Base-by-base conservation (phyloP, 192 early-diverging fungal genomes). In the Entophlyctis luteolus region DNA sequence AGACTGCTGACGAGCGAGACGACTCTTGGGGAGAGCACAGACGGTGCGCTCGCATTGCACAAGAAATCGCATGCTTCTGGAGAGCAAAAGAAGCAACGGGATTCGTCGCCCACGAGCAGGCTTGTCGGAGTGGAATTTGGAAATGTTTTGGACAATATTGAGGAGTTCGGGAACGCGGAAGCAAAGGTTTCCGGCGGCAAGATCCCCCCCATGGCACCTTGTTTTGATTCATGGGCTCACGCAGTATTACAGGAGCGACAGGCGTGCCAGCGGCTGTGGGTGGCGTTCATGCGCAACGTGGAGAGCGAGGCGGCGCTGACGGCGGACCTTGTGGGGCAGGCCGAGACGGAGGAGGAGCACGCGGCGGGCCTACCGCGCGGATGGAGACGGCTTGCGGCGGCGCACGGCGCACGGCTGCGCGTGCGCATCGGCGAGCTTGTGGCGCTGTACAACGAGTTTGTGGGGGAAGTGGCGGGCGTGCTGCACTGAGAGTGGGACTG, bases 251-350 rank as follows among this genome's bases (percentile, higher is more conserved):
- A 59, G 60, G 60, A 49, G 28, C 60, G 50, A 28, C 42, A 49
- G 50, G 32, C 31, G 31, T 63, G 22, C 42, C 28, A 48, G 33
- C 27, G 36, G 25, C 18, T 10, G 16, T 35, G 48, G 25, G 50
- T 63, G n/a, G 33, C 25, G 42, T 63, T 49, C 25, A 27, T 63
- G 12, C 60, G 60, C 4, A 63, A 63, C 34, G 20, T 63, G 6
- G 60, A 63, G 36, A 33, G 47, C n/a, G 60, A 63, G 35, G 46
- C 32, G 6, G 31, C 22, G 8, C 47, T 63, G 46, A 63, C 46
- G 16, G 42, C 16, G 14, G 47, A 29, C 8, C 50, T 63, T 49
- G 2, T 63, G 22, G 46, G 50, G n/a, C 8, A 18, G 47, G 32
- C 42, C 8, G 31, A 31, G 22, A 14, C 42, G 0, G 46, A 47